Evolutionary conservation across 225 moss, liverwort and hornwort species (phyloP).

Genomic region (Marchantia paleacea): DNA sequence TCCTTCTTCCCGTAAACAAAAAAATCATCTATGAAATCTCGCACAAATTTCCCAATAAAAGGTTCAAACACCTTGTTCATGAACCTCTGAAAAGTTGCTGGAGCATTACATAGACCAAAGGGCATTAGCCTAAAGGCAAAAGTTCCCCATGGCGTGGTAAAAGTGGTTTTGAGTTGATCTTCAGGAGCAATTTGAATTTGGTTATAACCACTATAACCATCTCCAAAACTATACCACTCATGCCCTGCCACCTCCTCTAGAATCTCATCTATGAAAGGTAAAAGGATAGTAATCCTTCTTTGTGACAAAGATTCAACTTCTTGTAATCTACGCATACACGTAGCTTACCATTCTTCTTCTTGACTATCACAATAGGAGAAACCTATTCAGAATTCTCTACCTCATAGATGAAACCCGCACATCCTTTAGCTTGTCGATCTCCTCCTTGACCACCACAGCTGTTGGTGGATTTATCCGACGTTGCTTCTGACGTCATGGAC

Average conservation of each 20-base stretch:
- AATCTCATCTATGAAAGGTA: not conserved
- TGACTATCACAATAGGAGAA: slow-evolving; percentile 9
- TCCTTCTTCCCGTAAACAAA: not conserved
- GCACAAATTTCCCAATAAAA: not conserved
- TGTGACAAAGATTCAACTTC: not conserved
- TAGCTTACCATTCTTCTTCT: slow-evolving; percentile 7
- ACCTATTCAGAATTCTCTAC: slow-evolving; percentile 17
- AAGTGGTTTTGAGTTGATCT: not conserved
- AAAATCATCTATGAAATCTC: slow-evolving; percentile 16
- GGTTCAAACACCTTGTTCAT: slow-evolving; percentile 7
- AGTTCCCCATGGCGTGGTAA: slow-evolving; percentile 15
- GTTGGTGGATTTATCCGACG: not conserved
- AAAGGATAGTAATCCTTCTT: not conserved
- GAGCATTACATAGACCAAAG: slow-evolving; percentile 12
- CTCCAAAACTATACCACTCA: slow-evolving; percentile 10
- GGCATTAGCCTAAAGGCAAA: slow-evolving; percentile 5
- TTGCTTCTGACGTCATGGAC: not conserved
- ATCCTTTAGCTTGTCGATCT: not conserved
- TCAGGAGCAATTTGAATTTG: not conserved
- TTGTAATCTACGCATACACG: not conserved
- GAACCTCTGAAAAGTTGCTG: not conserved
- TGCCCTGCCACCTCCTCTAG: slow-evolving; percentile 9
- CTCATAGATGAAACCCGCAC: slow-evolving; percentile 2
- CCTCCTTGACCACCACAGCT: slow-evolving; percentile 6
- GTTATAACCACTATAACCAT: slow-evolving; percentile 4